These are phyloP conservation scores for Stemphylium vesicarium DNA, from an alignment of 2,329 filamentous ascomycete species.

Conservation along the genomic window DNA sequence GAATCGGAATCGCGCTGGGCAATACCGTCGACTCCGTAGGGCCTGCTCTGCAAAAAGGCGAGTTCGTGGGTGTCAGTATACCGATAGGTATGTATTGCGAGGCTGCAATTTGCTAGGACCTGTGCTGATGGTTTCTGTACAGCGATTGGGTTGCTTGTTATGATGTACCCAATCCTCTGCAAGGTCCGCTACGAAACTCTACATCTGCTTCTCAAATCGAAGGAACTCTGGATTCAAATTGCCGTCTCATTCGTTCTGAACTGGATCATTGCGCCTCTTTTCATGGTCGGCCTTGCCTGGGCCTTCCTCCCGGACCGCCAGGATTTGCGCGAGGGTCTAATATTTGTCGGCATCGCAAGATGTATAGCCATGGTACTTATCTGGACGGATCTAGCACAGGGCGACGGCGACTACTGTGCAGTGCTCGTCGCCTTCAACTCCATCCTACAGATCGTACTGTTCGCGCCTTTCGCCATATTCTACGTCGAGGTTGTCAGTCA, in stretches of 20 bases:
- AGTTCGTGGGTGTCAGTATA: conserved; percentile 73
- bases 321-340: conserved; percentile 67
- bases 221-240: conserved; percentile 78
- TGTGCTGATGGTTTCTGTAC: neutral
- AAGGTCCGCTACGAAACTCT: conserved; percentile 81
- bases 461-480: conserved; percentile 56
- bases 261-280: conserved; percentile 80
- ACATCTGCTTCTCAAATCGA: conserved; percentile 67
- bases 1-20: conserved; percentile 74
- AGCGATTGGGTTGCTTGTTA: conserved; percentile 82
- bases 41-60: conserved; percentile 69
- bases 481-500: conserved; percentile 71
- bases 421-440: conserved; percentile 58
- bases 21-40: conserved; percentile 73
- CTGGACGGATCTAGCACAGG: conserved; percentile 79
- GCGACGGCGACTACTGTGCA: conserved; percentile 82
- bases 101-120: neutral
- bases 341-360: conserved; percentile 81
- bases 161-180: conserved; percentile 95
- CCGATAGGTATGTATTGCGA: conserved; percentile 63
- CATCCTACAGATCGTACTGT: conserved; percentile 57
- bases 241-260: conserved; percentile 77
- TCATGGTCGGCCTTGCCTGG: conserved; percentile 80
- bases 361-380: conserved; percentile 91
- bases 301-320: conserved; percentile 55